Conservation (phyloP, 495 filamentous ascomycete genomes). For the Bryoglossum gracile region DNA sequence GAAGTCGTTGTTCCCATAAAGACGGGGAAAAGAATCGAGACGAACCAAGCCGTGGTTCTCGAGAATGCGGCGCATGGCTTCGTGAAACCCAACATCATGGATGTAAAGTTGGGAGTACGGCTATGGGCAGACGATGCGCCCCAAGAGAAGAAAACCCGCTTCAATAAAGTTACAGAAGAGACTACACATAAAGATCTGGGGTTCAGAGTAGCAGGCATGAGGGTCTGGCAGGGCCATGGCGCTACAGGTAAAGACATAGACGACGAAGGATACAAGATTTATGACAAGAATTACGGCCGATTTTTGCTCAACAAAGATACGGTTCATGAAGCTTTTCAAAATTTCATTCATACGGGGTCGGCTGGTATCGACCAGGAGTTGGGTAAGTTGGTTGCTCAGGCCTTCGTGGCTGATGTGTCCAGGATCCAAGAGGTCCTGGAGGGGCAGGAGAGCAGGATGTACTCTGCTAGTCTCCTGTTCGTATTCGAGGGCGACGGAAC, state of each 20-base stretch:
- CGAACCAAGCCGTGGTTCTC: slow-evolving; percentile 73
- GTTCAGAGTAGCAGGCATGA: slow-evolving; percentile 91
- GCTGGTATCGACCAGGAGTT: slow-evolving; percentile 49
- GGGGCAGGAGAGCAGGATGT: slow-evolving; percentile 82
- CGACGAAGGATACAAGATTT: slow-evolving; percentile 59
- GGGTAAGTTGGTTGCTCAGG: slow-evolving; percentile 48
- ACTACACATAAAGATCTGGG: slow-evolving; percentile 78
- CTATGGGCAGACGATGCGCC: slow-evolving; percentile 83
- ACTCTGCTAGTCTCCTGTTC: slow-evolving; percentile 80
- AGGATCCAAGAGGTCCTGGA: slow-evolving; percentile 22
- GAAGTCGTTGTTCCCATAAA: slow-evolving; percentile 28
- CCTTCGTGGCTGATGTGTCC: slow-evolving; percentile 59
- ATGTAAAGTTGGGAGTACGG: slow-evolving; percentile 81
- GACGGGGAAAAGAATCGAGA: slow-evolving; percentile 50
- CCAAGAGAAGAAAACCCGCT: slow-evolving; percentile 63
- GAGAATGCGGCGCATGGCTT: slow-evolving; percentile 82
- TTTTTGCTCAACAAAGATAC: slow-evolving; percentile 57
- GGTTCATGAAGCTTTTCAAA: slow-evolving; percentile 64
- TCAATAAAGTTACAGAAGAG: slow-evolving; percentile 69
- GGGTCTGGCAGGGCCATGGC: slow-evolving; percentile 66
- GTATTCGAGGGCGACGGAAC: slow-evolving; percentile 84
- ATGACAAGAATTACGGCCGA: slow-evolving; percentile 84
- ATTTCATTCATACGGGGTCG: slow-evolving; percentile 62
- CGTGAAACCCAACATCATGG: slow-evolving; percentile 82
- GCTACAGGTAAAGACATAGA: slow-evolving; percentile 25